These are phyloP conservation scores for Pelargonium cotyledonis DNA, from an alignment of 441 rosid species.

Conservation along the genomic window DNA sequence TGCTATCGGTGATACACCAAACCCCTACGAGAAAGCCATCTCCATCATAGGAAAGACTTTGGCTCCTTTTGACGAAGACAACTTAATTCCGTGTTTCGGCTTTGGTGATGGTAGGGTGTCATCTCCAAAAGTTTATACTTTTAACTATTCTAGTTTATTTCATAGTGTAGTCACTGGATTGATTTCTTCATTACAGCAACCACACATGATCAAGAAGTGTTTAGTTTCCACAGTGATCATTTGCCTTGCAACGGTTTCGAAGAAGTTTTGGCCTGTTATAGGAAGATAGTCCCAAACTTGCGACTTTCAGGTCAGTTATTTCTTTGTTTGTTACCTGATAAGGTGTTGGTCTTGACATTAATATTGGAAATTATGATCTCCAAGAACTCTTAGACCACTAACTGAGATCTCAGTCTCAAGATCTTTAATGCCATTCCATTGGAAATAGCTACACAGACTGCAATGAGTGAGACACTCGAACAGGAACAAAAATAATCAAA, in stretches of 20 bases:
- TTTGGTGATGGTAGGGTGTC: slow-evolving; percentile 64
- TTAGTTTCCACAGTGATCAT: slow-evolving; percentile 64
- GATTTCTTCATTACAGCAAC: slow-evolving; percentile 36
- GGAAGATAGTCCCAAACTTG: slow-evolving; percentile 48
- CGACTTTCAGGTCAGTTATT: slow-evolving; percentile 48
- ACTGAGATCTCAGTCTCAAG: too few species aligned
- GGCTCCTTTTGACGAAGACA: slow-evolving; percentile 84
- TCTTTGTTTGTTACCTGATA: not conserved
- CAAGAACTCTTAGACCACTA: too few species aligned
- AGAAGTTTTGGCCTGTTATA: slow-evolving; percentile 76
- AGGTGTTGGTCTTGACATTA: not conserved
- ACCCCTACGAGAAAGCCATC: slow-evolving; percentile 81
- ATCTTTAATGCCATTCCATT: too few species aligned
- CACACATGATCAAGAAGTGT: slow-evolving; percentile 66
- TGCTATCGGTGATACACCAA: slow-evolving; percentile 43
- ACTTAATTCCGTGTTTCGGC: slow-evolving; percentile 78
- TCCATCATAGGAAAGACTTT: slow-evolving; percentile 70
- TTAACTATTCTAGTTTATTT: not conserved
- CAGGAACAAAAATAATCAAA: too few species aligned
- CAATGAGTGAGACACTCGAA: too few species aligned
- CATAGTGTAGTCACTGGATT: not conserved
- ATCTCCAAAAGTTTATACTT: not conserved
- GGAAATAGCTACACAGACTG: too few species aligned
- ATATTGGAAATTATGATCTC: not conserved
- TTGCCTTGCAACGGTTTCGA: slow-evolving; percentile 79